These are phyloP conservation scores for Coniophora puteana DNA, from an alignment of 1,284 basidiomycete species.

Conservation along the genomic window DNA sequence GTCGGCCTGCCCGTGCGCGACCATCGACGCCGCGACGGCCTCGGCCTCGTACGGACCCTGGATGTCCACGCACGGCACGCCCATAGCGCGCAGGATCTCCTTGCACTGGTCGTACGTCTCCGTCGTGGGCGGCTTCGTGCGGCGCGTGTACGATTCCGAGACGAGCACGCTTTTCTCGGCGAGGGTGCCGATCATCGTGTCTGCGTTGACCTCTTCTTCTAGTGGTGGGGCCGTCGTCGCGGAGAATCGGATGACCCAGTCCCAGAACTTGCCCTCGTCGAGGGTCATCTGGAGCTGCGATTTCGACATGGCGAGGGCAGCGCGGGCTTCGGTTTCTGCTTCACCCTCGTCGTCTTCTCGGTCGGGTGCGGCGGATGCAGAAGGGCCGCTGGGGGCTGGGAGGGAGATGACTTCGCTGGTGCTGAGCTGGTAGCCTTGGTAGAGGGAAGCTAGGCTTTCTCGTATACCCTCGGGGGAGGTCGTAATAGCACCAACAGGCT, in stretches of 20 bases:
- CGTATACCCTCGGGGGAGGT: constrained; percentile 26
- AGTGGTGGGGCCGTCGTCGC: constrained; percentile 11
- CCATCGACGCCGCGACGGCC: constrained; percentile 75
- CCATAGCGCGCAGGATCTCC: constrained; percentile 68
- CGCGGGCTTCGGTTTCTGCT: constrained; percentile 31
- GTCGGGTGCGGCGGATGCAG: constrained; percentile 13
- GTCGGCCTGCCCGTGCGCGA: constrained; percentile 69
- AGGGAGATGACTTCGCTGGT: constrained; percentile 42
- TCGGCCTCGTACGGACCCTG: constrained; percentile 76
- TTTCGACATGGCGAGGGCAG: constrained; percentile 58
- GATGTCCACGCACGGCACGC: constrained; percentile 69
- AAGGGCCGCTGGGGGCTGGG: constrained; percentile 23
- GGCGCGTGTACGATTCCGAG: constrained; percentile 58
- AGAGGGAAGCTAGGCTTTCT: constrained; percentile 39
- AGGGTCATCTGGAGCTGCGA: constrained; percentile 55
- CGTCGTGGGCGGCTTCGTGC: constrained; percentile 53
- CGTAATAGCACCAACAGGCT: too few species aligned
- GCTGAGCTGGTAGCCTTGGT: constrained; percentile 46
- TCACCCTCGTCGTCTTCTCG: constrained; percentile 23
- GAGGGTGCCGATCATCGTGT: constrained; percentile 34
- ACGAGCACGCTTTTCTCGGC: constrained; percentile 49
- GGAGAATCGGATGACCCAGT: constrained; percentile 28
- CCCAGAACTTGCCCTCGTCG: constrained; percentile 67
- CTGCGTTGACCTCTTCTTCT: constrained; percentile 15
- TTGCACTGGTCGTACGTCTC: constrained; percentile 63